Evolutionary conservation across 192 early-diverging fungal species (phyloP).

Genomic region (Chytriomyces hyalinus): DNA sequence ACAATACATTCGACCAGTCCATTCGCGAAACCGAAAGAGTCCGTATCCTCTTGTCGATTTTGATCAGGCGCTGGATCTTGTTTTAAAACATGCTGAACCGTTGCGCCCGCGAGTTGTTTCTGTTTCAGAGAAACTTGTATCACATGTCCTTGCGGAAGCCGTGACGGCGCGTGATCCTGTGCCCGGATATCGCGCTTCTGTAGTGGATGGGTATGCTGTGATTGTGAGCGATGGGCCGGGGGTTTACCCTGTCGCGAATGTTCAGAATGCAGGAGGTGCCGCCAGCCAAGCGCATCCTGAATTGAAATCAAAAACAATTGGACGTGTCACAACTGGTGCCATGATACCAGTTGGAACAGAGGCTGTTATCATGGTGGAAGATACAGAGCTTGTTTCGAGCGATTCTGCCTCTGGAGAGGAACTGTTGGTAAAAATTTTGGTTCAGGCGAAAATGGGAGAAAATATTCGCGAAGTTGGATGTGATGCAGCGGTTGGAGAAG

Average conservation of each 20-base stretch:
- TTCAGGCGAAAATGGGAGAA: constrained; percentile 50
- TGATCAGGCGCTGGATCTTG: constrained; percentile 65
- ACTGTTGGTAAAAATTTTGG: constrained; percentile 53
- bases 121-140: constrained; percentile 59
- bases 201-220: constrained; percentile 96
- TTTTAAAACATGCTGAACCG: constrained; percentile 48
- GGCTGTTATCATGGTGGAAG: constrained; percentile 97
- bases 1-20: constrained; percentile 45
- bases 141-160: constrained; percentile 77
- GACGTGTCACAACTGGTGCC: constrained; percentile 83
- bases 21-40: constrained; percentile 72
- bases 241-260: constrained; percentile 67
- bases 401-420: constrained; percentile 63
- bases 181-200: constrained; percentile 84
- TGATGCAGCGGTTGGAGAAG: constrained; percentile 69
- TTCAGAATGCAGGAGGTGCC: constrained; percentile 61
- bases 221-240: constrained; percentile 82
- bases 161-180: constrained; percentile 75
- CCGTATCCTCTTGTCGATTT: constrained; percentile 82
- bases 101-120: constrained; percentile 42
- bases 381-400: constrained; percentile 73
- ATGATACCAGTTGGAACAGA: constrained; percentile 80
- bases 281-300: not conserved
- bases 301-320: constrained; percentile 66
- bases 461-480: constrained; percentile 84